Percentiles rank a stretch among this genome's conserved stretches.
These are phyloP conservation scores for Colletotrichum sojae DNA, from an alignment of 2,329 filamentous ascomycete species.

Conservation along the genomic window DNA sequence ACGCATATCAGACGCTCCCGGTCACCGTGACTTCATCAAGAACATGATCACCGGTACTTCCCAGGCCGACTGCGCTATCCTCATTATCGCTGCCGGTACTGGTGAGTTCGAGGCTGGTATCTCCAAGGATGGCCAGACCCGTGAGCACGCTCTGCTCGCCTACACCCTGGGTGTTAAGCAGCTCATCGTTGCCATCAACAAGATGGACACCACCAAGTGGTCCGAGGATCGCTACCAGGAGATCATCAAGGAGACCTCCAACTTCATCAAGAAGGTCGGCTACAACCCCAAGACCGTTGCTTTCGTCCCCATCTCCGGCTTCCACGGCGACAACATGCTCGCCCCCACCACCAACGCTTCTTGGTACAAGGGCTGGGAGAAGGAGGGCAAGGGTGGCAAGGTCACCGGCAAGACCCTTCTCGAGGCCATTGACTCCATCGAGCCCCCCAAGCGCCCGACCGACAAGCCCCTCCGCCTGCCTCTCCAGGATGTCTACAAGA, in stretches of 20 bases:
- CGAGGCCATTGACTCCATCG: slow-evolving; percentile 97
- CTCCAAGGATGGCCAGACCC: slow-evolving; percentile 99
- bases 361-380: slow-evolving; percentile 99
- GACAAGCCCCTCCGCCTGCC: slow-evolving; percentile 99
- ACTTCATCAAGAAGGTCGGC: slow-evolving; percentile 99
- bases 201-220: slow-evolving; percentile 99
- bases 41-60: slow-evolving; percentile 99
- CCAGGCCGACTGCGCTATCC: slow-evolving; percentile 99
- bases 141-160: slow-evolving; percentile 99
- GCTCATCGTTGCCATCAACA: slow-evolving; percentile 99
- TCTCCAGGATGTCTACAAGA: slow-evolving; percentile 99
- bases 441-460: slow-evolving; percentile 90
- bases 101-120: slow-evolving; percentile 99
- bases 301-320: slow-evolving; percentile 99
- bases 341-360: slow-evolving; percentile 90
- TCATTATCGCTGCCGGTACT: slow-evolving; percentile 99
- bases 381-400: slow-evolving; percentile 95
- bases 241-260: slow-evolving; percentile 99
- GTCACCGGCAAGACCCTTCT: slow-evolving; percentile 95
- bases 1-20: slow-evolving; percentile 81
- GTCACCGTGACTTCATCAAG: slow-evolving; percentile 99
- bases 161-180: slow-evolving; percentile 99
- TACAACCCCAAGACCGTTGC: slow-evolving; percentile 99
- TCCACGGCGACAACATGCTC: slow-evolving; percentile 99
- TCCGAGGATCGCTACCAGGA: slow-evolving; percentile 95